phyloP scores from a whole-genome alignment of 768 basidiomycete species.

The Trametopsis cervina region DNA sequence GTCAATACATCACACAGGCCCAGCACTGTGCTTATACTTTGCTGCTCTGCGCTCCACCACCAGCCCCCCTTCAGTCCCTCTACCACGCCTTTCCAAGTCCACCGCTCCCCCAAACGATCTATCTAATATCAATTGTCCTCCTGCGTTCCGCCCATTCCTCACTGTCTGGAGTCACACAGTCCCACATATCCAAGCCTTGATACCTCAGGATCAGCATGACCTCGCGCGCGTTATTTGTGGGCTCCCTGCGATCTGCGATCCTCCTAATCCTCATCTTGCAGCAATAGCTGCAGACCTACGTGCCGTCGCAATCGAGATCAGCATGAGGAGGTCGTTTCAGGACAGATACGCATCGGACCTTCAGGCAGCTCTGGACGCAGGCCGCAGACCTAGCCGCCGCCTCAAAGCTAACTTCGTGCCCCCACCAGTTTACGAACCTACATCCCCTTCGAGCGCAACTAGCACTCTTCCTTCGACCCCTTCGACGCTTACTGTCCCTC shows the following conservation, averaged over 20 bases:
- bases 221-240: conserved; percentile 76
- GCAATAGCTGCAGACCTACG: conserved; percentile 77
- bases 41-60: conserved; percentile 73
- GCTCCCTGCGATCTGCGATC: conserved; percentile 37
- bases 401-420: conserved; percentile 60
- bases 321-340: conserved; percentile 78
- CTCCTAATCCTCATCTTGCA: conserved; percentile 35
- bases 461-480: conserved; percentile 14
- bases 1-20: conserved; percentile 48
- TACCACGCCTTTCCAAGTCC: conserved; percentile 50
- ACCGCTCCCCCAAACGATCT: conserved; percentile 45
- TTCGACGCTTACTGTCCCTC: conserved; percentile 16
- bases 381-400: conserved; percentile 30
- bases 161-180: conserved; percentile 68
- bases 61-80: conserved; percentile 71
- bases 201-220: conserved; percentile 68
- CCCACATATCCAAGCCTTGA: conserved; percentile 52
- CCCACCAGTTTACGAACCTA: conserved; percentile 54
- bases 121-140: conserved; percentile 62
- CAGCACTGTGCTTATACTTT: conserved; percentile 80
- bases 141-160: conserved; percentile 60
- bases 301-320: conserved; percentile 82
- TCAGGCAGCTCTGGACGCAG: conserved; percentile 73
- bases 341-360: conserved; percentile 68
- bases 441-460: conserved; percentile 22